Evolutionary conservation across 352 stramenopile species (phyloP).

Genomic region (Elongisporangium prolatum): DNA sequence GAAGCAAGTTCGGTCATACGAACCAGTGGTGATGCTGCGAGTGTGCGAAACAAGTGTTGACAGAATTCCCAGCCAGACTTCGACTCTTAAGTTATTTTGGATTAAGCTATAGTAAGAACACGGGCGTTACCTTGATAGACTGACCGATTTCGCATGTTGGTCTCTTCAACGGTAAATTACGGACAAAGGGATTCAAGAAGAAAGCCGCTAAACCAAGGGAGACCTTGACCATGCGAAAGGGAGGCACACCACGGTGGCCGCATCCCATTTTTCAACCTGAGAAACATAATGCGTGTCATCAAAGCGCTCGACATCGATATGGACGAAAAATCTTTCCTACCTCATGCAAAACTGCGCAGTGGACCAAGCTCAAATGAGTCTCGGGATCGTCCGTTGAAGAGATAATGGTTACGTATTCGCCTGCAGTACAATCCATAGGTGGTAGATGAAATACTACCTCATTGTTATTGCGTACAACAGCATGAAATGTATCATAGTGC

Average conservation of each 20-base stretch:
- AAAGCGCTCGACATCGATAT: background rate
- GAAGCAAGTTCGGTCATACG: background rate
- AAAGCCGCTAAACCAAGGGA: background rate
- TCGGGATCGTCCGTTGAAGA: constrained; percentile 4
- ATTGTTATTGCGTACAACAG: constrained; percentile 6
- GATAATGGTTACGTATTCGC: constrained; percentile 16
- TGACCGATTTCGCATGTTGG: background rate
- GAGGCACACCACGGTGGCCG: background rate
- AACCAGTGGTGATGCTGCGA: background rate
- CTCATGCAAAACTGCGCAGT: constrained; percentile 15
- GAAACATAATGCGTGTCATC: background rate
- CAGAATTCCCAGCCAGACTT: too few relatives aligned
- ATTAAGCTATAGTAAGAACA: background rate
- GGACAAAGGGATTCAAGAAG: background rate
- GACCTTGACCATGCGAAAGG: background rate
- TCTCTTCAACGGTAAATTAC: background rate
- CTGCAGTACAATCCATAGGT: constrained; percentile 17
- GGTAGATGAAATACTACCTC: constrained; percentile 19
- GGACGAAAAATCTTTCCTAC: constrained; percentile 1
- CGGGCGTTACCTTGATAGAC: background rate
- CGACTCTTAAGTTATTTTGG: background rate
- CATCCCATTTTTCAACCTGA: background rate
- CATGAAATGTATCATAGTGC: constrained; percentile 11
- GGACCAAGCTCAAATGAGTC: constrained; percentile 2
- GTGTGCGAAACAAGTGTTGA: background rate